Evolutionary conservation across 2,329 filamentous ascomycete species (phyloP), one percentile per base, ranked within the genome.

Genomic region (Macroventuria anomochaeta): DNA sequence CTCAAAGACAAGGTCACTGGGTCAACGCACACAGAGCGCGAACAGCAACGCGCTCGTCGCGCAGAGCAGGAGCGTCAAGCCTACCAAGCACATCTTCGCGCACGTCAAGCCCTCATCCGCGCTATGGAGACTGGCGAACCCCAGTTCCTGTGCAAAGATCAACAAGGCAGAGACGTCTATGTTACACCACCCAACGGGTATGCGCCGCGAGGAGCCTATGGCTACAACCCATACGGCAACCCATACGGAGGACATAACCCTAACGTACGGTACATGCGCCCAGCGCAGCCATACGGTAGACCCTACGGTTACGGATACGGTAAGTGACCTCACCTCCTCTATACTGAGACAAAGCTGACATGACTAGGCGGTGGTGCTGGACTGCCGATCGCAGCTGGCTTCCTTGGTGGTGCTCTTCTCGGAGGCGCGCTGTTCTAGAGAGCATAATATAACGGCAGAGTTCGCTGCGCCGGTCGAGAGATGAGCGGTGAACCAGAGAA

Each of bases 1-100:
- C 71, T 87, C 58, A 87, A 87, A 65, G 83, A 87, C 69, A 82
- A 81, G 59, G 61, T 86, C 13, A 87, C 85, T 0, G 74, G 77
- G 13, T 81, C 79, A 4, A 85, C 83, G 3, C 84, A 86, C 66
- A 73, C 79, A 20, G 73, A 87, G 63, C 81, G 84, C 20, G 78
- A 79, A 44, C 65, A 68, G 5, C 74, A 78, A 21, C 78, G 84
- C 4, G 60, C 61, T 2, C 67, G 72, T 26, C 78, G 82, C 21
- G 82, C 76, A 1, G 75, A 80, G 47, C 73, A 80, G 26, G 84
- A 87, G 67, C 75, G 71, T 3, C 68, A 77, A 37, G 75, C 78
- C n/a, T 85, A 86, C 63, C 70, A 79, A 29, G 76, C 78, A 33
- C 83, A 87, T 60, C 65, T 80, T 49, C 70, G 75, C 6, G 74